Base-by-base conservation (phyloP, 164 flowering plant genomes). In the Umbilicus rupestris region DNA sequence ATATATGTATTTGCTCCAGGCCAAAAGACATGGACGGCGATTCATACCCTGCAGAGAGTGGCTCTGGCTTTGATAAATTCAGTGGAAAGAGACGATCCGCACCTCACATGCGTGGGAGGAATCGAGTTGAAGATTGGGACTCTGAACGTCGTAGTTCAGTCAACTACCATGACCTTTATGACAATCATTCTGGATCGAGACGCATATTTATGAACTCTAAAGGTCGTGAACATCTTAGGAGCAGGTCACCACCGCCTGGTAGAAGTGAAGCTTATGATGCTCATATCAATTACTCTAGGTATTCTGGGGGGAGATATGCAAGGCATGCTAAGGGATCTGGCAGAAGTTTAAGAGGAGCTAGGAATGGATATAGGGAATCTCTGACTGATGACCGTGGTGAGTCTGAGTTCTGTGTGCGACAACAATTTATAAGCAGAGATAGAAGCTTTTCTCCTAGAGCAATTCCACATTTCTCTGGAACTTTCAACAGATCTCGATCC, bases 381-480 rank as follows among this genome's bases (percentile, higher is more conserved):
- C 68, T 73, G 50, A 70, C 70, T 28, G 72, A 66, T 19, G 63
- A 73, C 35, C 69, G 50, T 50, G 70, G 71, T 12, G 77, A 74
- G 47, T 74, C 52, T 66, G 49, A 62, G 44, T 50, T 68, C 45
- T 71, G 69, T 17, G n/a, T 67, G 58, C 63, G 74, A 11, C 67
- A 49, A 22, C 70, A 72, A 12, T 29, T 74, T 7, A n/a, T 49
- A 17, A 72, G 74, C 67, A 73, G 75, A 65, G 77, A 77, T 11
- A 63, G 72, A 69, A 69, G 74, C 63, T 68, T 69, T 67, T 77
- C 77, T 20, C 80, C 75, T 7, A 66, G 78, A 44, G 73, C 66
- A 46, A 65, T 62, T 55, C 64, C 60, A 17, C 65, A 66, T 39
- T 72, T 70, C 37, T 31, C 66, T 19, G 45, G 45, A 22, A 63